Evolutionary conservation across 2,329 filamentous ascomycete genomes (phyloP).

Genomic region (Chaetomium strumarium): DNA sequence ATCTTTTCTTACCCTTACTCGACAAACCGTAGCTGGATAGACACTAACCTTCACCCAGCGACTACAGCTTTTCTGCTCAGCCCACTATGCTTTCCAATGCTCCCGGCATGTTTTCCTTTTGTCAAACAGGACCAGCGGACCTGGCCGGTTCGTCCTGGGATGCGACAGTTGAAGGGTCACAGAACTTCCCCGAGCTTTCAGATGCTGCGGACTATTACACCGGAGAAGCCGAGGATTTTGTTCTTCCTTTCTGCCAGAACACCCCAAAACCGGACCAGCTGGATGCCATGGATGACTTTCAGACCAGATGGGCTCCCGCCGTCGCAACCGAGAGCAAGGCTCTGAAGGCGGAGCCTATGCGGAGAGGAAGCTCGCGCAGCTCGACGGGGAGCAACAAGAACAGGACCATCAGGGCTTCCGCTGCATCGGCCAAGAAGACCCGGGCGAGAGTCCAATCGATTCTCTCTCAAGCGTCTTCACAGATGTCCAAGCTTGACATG

Average conservation of each 20-base stretch:
- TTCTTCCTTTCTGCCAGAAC: constrained; percentile 49
- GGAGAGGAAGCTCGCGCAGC: constrained; percentile 39
- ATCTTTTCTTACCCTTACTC: constrained; percentile 30
- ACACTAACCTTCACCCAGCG: constrained; percentile 51
- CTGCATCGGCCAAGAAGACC: constrained; percentile 35
- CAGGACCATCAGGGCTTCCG: constrained; percentile 37
- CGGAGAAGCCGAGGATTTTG: constrained; percentile 51
- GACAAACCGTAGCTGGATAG: constrained; percentile 42
- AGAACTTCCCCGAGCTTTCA: constrained; percentile 52
- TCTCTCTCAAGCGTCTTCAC: constrained; percentile 43
- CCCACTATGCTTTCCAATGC: constrained; percentile 46
- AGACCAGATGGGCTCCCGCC: constrained; percentile 43
- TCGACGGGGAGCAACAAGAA: constrained; percentile 42
- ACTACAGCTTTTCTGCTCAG: constrained; percentile 50
- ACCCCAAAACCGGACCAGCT: constrained; percentile 47
- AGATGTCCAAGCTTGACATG: constrained; percentile 47
- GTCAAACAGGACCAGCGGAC: constrained; percentile 56
- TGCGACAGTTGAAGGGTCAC: constrained; percentile 51
- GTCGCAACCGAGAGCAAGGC: constrained; percentile 33
- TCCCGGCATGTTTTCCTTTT: constrained; percentile 51
- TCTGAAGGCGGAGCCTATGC: constrained; percentile 39
- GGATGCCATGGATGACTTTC: constrained; percentile 42
- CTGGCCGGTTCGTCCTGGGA: constrained; percentile 51
- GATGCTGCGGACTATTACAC: constrained; percentile 44
- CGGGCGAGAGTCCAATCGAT: constrained; percentile 42